Percentiles rank a stretch among this genome's conserved stretches.
phyloP scores from a whole-genome alignment of 2,329 filamentous ascomycete genomes.

The Penicillium polonicum region DNA sequence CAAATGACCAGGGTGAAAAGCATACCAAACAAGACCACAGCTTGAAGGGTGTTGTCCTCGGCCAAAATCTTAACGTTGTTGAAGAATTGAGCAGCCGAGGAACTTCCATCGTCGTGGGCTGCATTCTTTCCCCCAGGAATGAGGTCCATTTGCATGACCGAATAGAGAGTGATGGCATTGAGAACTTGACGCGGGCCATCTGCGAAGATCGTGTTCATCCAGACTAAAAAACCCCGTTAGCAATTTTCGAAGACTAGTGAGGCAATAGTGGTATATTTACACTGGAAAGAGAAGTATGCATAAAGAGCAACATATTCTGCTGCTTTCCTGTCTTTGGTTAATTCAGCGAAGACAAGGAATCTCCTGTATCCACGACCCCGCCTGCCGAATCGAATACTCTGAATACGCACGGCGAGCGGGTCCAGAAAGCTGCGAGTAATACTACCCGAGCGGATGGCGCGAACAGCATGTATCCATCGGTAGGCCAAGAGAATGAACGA shows the following conservation, averaged over 20 bases:
- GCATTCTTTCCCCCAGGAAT: slow-evolving; percentile 59
- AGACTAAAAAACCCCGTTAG: slow-evolving; percentile 56
- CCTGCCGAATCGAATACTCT: slow-evolving; percentile 72
- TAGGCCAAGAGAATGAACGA: slow-evolving; percentile 80
- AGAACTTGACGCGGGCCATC: slow-evolving; percentile 89
- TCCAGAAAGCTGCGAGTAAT: slow-evolving; percentile 92
- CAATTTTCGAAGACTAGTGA: slow-evolving; percentile 12
- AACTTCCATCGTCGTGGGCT: slow-evolving; percentile 54
- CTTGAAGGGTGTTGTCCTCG: slow-evolving; percentile 71
- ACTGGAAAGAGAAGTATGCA: slow-evolving; percentile 78
- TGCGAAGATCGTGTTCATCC: slow-evolving; percentile 84
- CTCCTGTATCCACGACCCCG: slow-evolving; percentile 76
- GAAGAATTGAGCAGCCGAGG: slow-evolving; percentile 73
- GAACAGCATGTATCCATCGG: slow-evolving; percentile 75
- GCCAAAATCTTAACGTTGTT: slow-evolving; percentile 74
- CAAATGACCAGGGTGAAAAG: slow-evolving; percentile 87
- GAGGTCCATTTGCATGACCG: slow-evolving; percentile 74
- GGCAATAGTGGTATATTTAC: slow-evolving; percentile 32
- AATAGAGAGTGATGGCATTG: slow-evolving; percentile 84
- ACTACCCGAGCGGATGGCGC: slow-evolving; percentile 79
- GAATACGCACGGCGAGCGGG: slow-evolving; percentile 76
- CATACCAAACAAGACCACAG: slow-evolving; percentile 84
- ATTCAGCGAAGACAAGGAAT: slow-evolving; percentile 86
- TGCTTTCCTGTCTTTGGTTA: slow-evolving; percentile 89
- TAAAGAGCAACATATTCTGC: slow-evolving; percentile 88